Conservation (phyloP, 2,329 filamentous ascomycete genomes). For the Graphiopsis chlorocephala region DNA sequence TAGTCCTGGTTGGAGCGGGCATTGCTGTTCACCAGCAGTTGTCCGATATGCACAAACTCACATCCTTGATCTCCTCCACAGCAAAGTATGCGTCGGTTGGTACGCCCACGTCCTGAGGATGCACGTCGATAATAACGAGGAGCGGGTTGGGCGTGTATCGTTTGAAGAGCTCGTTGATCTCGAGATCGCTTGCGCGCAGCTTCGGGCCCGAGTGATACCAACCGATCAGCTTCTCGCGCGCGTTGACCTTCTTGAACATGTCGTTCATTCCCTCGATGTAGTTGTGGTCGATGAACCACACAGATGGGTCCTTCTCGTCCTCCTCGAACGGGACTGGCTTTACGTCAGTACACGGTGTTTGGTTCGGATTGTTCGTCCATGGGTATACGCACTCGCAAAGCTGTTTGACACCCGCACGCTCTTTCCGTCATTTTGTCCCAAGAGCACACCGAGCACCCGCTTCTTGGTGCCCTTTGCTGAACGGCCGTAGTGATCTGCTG, state of each 20-base stretch:
- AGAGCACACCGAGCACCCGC: constrained; percentile 88
- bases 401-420: constrained; percentile 98
- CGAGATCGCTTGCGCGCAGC: constrained; percentile 89
- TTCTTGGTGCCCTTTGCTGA: constrained; percentile 83
- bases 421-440: constrained; percentile 95
- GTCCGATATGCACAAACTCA: constrained; percentile 37
- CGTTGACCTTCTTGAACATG: constrained; percentile 99
- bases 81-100: constrained; percentile 99
- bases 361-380: not conserved
- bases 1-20: constrained; percentile 7
- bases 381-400: constrained; percentile 73
- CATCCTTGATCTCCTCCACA: constrained; percentile 98
- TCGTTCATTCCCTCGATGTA: constrained; percentile 99
- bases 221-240: constrained; percentile 95
- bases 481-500: constrained; percentile 96
- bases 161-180: constrained; percentile 99
- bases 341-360: constrained; percentile 13
- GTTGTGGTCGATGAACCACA: constrained; percentile 99
- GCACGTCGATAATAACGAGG: constrained; percentile 96
- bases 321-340: constrained; percentile 89
- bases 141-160: constrained; percentile 95
- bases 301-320: constrained; percentile 95
- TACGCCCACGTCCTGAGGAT: constrained; percentile 95
- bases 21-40: not conserved
- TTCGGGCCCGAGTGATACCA: constrained; percentile 99